A percentile compares a stretch with the other conserved stretches of the same genome.
These are phyloP conservation scores for Penicillium alfredii DNA, from an alignment of 495 filamentous ascomycete species.

Conservation along the genomic window DNA sequence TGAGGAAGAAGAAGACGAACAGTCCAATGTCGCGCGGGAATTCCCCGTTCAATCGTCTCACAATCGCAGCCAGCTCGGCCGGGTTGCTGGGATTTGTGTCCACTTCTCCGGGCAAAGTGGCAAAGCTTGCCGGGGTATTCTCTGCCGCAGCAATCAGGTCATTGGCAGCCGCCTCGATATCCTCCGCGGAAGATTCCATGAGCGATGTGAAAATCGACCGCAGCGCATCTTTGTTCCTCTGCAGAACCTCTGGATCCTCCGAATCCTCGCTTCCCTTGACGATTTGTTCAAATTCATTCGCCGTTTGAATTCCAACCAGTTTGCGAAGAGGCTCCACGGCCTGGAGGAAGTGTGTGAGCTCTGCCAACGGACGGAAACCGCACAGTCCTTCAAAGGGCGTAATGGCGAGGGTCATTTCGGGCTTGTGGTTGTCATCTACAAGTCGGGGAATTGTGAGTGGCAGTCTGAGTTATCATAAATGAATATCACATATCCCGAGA, in stretches of 20 bases:
- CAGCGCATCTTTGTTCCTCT: slow-evolving; percentile 74
- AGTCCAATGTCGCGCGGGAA: slow-evolving; percentile 73
- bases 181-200: slow-evolving; percentile 67
- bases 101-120: slow-evolving; percentile 27
- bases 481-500: background rate
- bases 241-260: slow-evolving; percentile 48
- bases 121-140: slow-evolving; percentile 37
- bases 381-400: slow-evolving; percentile 94
- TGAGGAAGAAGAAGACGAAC: slow-evolving; percentile 76
- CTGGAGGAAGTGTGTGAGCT: slow-evolving; percentile 82
- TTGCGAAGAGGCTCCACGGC: slow-evolving; percentile 65
- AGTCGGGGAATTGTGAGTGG: background rate
- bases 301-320: slow-evolving; percentile 64
- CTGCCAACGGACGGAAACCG: slow-evolving; percentile 80
- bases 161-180: slow-evolving; percentile 56
- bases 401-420: slow-evolving; percentile 97
- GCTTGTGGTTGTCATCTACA: slow-evolving; percentile 95
- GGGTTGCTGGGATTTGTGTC: slow-evolving; percentile 36
- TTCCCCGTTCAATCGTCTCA: slow-evolving; percentile 66
- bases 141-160: slow-evolving; percentile 68
- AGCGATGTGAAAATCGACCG: slow-evolving; percentile 66
- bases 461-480: background rate
- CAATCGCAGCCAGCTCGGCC: slow-evolving; percentile 64
- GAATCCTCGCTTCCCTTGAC: slow-evolving; percentile 61
- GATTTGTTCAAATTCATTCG: slow-evolving; percentile 60